Evolutionary conservation across 306 rosid species (phyloP).

Genomic region (Sphenostylis stenocarpa): DNA sequence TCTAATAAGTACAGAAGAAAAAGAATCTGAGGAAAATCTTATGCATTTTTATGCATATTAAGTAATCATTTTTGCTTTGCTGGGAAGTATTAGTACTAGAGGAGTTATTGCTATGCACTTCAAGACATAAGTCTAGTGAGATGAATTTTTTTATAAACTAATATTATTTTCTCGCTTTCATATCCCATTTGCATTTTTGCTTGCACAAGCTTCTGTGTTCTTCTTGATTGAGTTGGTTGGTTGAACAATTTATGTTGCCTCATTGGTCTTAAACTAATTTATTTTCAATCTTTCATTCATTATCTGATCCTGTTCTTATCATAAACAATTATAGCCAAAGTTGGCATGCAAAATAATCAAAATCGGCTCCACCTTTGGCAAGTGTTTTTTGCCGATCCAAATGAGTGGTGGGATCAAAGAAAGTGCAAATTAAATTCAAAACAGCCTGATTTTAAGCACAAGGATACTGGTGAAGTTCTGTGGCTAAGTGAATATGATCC

Average conservation of each 20-base stretch:
- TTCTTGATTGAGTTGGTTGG: slow-evolving; percentile 20
- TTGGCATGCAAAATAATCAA: slow-evolving; percentile 26
- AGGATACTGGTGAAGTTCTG: slow-evolving; percentile 66
- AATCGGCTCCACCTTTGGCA: slow-evolving; percentile 76
- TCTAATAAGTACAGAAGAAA: background rate
- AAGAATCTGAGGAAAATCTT: background rate
- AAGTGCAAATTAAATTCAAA: slow-evolving; percentile 50
- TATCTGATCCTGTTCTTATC: slow-evolving; percentile 23
- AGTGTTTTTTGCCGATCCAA: slow-evolving; percentile 65
- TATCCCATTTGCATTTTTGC: background rate
- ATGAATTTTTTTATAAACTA: background rate
- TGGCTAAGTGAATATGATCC: slow-evolving; percentile 70
- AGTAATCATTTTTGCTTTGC: background rate
- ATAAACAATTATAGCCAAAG: slow-evolving; percentile 31
- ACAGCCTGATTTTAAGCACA: slow-evolving; percentile 74
- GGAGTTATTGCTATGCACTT: slow-evolving; percentile 1
- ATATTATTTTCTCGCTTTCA: background rate
- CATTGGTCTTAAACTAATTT: slow-evolving; percentile 12
- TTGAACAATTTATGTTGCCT: slow-evolving; percentile 4
- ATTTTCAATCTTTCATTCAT: slow-evolving; percentile 22
- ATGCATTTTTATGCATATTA: slow-evolving; percentile 11
- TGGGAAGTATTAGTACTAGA: background rate
- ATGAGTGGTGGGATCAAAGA: slow-evolving; percentile 89
- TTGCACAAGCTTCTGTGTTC: slow-evolving; percentile 6
- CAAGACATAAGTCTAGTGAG: background rate